These are phyloP conservation scores for Colletotrichum gloeosporioides DNA, from an alignment of 2,329 filamentous ascomycete genomes.

Conservation along the genomic window DNA sequence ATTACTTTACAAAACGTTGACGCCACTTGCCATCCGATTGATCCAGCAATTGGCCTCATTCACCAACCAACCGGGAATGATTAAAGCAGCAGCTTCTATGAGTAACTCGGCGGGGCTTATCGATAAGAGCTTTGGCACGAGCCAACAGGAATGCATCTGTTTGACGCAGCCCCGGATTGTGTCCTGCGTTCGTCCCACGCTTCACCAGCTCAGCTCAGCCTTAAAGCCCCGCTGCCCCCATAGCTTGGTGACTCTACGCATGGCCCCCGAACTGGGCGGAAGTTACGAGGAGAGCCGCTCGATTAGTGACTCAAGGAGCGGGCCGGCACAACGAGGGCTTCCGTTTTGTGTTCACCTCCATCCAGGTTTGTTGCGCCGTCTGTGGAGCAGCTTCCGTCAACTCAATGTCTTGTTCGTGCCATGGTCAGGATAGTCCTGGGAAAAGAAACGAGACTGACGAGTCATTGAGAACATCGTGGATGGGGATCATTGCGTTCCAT, in stretches of 20 bases:
- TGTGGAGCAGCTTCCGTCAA: background rate
- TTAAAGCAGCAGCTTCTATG: conserved; percentile 13
- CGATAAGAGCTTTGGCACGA: conserved; percentile 26
- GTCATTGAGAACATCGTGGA: background rate
- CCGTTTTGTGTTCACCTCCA: background rate
- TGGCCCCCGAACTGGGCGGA: background rate
- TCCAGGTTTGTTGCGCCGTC: background rate
- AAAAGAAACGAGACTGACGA: background rate
- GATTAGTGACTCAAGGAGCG: background rate
- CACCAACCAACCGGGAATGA: background rate
- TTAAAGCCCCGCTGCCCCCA: background rate
- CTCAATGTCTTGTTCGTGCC: background rate
- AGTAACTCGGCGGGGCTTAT: conserved; percentile 22
- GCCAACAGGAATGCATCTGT: background rate
- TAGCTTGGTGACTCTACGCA: background rate
- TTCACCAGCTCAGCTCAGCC: background rate
- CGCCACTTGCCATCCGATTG: background rate
- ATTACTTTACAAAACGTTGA: background rate
- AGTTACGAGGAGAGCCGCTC: background rate
- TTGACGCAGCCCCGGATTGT: conserved; percentile 3
- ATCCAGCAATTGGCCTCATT: background rate
- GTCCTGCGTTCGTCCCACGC: background rate
- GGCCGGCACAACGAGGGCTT: background rate
- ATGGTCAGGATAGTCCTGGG: background rate
- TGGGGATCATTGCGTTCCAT: background rate